Evolutionary conservation across 345 rosid genomes (phyloP).

Genomic region (Lepidium didymum): DNA sequence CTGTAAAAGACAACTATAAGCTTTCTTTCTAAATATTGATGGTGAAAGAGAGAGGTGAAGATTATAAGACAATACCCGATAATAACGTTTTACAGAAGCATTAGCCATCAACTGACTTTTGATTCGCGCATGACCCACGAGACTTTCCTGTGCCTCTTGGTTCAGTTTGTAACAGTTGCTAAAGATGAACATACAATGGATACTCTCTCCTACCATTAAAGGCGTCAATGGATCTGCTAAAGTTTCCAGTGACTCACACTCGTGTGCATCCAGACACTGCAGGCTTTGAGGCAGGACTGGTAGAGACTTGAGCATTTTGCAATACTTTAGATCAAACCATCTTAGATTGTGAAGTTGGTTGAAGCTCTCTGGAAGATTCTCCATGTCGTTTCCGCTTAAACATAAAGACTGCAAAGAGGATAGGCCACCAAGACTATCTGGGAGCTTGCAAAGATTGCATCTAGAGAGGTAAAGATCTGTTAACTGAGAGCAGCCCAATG

Average conservation of each 20-base stretch:
- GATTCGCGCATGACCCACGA: slow-evolving; percentile 15
- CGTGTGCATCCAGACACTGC: slow-evolving; percentile 8
- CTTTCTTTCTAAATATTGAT: neutral
- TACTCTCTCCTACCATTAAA: slow-evolving; percentile 1
- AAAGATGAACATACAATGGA: slow-evolving; percentile 26
- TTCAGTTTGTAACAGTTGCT: slow-evolving; percentile 29
- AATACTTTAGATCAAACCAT: slow-evolving; percentile 18
- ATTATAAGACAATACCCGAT: neutral
- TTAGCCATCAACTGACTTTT: slow-evolving; percentile 24
- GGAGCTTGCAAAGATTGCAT: slow-evolving; percentile 12
- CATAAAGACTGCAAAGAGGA: slow-evolving; percentile 13
- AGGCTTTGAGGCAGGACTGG: slow-evolving; percentile 25
- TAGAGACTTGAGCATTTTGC: slow-evolving; percentile 27
- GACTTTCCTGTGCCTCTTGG: slow-evolving; percentile 13
- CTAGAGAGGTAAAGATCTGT: slow-evolving; percentile 18
- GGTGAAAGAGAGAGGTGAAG: neutral
- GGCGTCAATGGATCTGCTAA: slow-evolving; percentile 13
- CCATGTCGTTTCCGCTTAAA: slow-evolving; percentile 23
- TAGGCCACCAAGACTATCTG: neutral
- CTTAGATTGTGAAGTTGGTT: slow-evolving; percentile 14
- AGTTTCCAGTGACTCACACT: slow-evolving; percentile 25
- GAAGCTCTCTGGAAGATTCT: slow-evolving; percentile 17
- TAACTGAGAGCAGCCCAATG: slow-evolving; percentile 11
- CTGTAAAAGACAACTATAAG: neutral
- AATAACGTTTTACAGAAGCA: slow-evolving; percentile 7